These are phyloP conservation scores for Fomitopsis betulina DNA, from an alignment of 1,284 basidiomycete genomes.

Conservation along the genomic window DNA sequence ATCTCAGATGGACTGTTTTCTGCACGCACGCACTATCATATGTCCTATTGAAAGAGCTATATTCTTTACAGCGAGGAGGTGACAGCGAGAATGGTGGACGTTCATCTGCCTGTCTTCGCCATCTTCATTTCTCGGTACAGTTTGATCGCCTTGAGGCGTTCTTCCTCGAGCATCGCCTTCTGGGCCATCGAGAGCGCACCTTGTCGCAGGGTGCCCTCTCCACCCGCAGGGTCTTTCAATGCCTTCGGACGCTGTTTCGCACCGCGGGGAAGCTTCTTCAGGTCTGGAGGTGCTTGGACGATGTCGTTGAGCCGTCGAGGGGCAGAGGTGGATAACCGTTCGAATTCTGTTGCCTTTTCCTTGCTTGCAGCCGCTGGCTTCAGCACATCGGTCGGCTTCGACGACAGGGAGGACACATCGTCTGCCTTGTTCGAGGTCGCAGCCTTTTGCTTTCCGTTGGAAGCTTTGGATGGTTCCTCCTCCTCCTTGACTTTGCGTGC, in stretches of 20 bases:
- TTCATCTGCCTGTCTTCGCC: slow-evolving; percentile 6
- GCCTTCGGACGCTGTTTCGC: slow-evolving; percentile 21
- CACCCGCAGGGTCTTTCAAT: slow-evolving; percentile 16
- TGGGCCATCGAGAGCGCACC: slow-evolving; percentile 69
- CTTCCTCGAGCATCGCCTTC: slow-evolving; percentile 68
- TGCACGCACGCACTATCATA: neutral
- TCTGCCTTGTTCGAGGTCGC: neutral
- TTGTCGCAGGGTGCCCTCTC: slow-evolving; percentile 22
- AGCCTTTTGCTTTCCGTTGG: slow-evolving; percentile 19
- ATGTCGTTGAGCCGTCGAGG: slow-evolving; percentile 68
- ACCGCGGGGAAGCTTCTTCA: slow-evolving; percentile 40
- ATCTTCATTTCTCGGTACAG: slow-evolving; percentile 69
- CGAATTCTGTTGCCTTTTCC: slow-evolving; percentile 50
- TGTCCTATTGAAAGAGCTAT: neutral
- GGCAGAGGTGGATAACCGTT: slow-evolving; percentile 44
- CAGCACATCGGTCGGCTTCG: slow-evolving; percentile 4
- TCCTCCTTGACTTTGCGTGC: slow-evolving; percentile 43
- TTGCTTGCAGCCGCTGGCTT: slow-evolving; percentile 4
- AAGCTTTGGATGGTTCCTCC: slow-evolving; percentile 22
- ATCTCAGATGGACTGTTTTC: neutral
- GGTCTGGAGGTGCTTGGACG: slow-evolving; percentile 57
- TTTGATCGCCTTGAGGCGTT: slow-evolving; percentile 62
- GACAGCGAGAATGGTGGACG: too few relatives aligned
- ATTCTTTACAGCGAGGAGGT: too few relatives aligned
- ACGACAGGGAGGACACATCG: neutral